Evolutionary conservation across 208 protist genomes (phyloP), one percentile per base, ranked within the genome.

Genomic region (Angomonas deanei): DNA sequence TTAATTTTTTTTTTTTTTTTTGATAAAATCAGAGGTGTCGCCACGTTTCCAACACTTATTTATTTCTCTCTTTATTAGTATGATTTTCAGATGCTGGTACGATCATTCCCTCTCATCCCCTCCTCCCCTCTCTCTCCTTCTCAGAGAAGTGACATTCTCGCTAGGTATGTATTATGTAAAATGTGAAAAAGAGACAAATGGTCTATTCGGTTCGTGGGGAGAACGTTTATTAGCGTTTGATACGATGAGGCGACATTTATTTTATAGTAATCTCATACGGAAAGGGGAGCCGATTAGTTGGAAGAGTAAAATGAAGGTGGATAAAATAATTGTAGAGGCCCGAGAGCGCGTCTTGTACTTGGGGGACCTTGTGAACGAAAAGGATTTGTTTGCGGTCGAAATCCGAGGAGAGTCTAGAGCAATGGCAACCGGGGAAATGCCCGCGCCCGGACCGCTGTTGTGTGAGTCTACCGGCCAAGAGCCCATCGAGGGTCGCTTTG

Each of bases 121-220:
- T n/a, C n/a, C n/a, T n/a, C n/a, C n/a, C n/a, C n/a, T n/a, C n/a
- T n/a, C n/a, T n/a, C n/a, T n/a, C n/a, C n/a, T n/a, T n/a, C n/a
- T n/a, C n/a, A n/a, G n/a, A n/a, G n/a, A n/a, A n/a, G n/a, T n/a
- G n/a, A n/a, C n/a, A n/a, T n/a, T n/a, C n/a, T n/a, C n/a, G n/a
- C 4, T 30, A 42, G 5, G 30, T 36, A 90, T 90, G 83, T 86
- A 77, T 58, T 90, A 84, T 66, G 49, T 73, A 0, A 57, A 68
- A 38, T 80, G 64, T 0, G 83, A 90, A 47, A 90, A 90, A 62
- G 54, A 80, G 56, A 60, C 64, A 8, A 74, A 42, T 21, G 58
- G 63, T 42, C 68, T 90, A 24, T 82, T 78, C 32, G 66, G 70
- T 1, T 39, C 46, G 11, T 90, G 83, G 80, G 66, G 75, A 30